A percentile compares a stretch with the other conserved stretches of the same genome.
Conservation (phyloP, 2,329 filamentous ascomycete species). For the Tolypocladium inflatum region DNA sequence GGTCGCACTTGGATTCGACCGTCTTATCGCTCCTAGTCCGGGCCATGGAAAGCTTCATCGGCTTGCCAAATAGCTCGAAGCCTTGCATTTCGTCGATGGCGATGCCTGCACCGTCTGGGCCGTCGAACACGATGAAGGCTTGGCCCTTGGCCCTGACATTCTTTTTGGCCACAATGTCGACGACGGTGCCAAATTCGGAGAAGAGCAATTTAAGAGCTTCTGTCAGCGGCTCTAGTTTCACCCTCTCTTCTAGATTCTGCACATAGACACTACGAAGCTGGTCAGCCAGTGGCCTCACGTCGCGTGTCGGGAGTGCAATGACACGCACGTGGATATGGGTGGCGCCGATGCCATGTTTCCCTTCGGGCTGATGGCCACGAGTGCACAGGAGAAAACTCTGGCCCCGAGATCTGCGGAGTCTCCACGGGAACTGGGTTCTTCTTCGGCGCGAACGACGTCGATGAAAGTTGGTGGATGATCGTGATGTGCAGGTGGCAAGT, state of each 20-base stretch:
- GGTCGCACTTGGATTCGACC: conserved; percentile 61
- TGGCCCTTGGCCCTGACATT: conserved; percentile 91
- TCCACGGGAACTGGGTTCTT: background rate
- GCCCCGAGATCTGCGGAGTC: background rate
- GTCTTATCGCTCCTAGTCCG: conserved; percentile 81
- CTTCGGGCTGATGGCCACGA: background rate
- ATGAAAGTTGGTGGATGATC: background rate
- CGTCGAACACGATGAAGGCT: conserved; percentile 88
- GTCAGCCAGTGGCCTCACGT: conserved; percentile 28
- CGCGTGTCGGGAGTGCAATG: conserved; percentile 60
- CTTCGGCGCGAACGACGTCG: background rate
- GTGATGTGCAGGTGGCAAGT: background rate
- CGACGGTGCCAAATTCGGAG: conserved; percentile 74
- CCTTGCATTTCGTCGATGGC: conserved; percentile 87
- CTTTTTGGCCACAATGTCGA: conserved; percentile 80
- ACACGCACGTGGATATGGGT: conserved; percentile 61
- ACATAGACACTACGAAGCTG: conserved; percentile 47
- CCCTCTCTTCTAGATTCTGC: conserved; percentile 84
- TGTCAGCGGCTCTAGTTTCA: conserved; percentile 71
- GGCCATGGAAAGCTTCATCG: conserved; percentile 77
- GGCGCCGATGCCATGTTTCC: conserved; percentile 27
- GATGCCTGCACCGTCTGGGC: conserved; percentile 63
- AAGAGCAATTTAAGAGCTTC: conserved; percentile 70
- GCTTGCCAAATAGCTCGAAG: conserved; percentile 87
- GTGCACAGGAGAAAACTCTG: background rate